phyloP scores from a whole-genome alignment of 768 basidiomycete species.

The Termitomyces sp. region DNA sequence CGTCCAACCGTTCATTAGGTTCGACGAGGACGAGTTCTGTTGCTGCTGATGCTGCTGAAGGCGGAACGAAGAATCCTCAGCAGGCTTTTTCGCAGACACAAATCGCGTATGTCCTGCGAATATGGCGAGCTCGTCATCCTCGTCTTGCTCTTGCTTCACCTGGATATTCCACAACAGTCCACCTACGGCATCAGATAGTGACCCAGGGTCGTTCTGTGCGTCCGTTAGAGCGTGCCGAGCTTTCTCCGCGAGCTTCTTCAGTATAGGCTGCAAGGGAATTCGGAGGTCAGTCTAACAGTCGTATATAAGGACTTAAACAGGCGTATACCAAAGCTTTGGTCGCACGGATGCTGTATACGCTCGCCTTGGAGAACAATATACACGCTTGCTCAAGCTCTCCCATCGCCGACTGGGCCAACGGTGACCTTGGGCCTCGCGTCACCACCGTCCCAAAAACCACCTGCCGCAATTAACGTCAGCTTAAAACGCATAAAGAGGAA shows the following conservation, averaged over 20 bases:
- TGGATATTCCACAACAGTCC: slow-evolving; percentile 51
- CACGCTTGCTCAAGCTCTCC: slow-evolving; percentile 66
- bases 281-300: not conserved
- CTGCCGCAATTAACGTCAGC: slow-evolving; percentile 26
- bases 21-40: not conserved
- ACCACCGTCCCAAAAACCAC: slow-evolving; percentile 80
- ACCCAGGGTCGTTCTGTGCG: slow-evolving; percentile 34
- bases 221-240: slow-evolving; percentile 52
- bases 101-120: slow-evolving; percentile 67
- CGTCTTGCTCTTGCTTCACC: slow-evolving; percentile 41
- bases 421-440: slow-evolving; percentile 66
- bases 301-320: not conserved
- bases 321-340: slow-evolving; percentile 58
- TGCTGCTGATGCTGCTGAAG: not conserved
- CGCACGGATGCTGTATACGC: slow-evolving; percentile 56
- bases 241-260: slow-evolving; percentile 61
- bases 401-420: slow-evolving; percentile 65
- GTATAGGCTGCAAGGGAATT: slow-evolving; percentile 43
- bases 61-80: not conserved
- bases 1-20: slow-evolving; percentile 1
- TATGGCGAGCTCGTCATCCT: slow-evolving; percentile 65
- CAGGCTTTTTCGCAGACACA: slow-evolving; percentile 42
- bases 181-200: slow-evolving; percentile 26
- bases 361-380: slow-evolving; percentile 61
- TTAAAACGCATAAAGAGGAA: not conserved